Evolutionary conservation across 1,284 basidiomycete species (phyloP), one percentile per base, ranked within the genome.

Genomic region (Ganoderma lucidum): DNA sequence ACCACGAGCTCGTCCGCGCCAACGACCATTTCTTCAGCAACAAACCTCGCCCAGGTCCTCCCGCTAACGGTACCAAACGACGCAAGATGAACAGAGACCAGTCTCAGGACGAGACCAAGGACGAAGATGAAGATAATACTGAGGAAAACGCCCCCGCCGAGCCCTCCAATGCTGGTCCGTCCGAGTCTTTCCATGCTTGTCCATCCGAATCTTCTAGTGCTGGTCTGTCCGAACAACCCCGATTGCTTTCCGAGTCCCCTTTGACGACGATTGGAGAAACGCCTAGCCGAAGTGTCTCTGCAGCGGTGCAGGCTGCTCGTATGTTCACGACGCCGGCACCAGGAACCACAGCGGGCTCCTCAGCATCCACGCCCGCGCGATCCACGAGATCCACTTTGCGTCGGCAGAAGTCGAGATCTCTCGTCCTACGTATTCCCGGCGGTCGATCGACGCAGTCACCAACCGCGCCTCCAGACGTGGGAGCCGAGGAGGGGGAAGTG

Each of bases 1-100:
- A 86, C 71, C 76, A 81, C 23, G 77, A 77, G 39, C 78, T 87
- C 37, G 82, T 82, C 65, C 69, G 70, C 3, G 79, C 78, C 44
- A 73, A 70, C 64, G 65, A 68, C 51, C 64, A 51, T 32, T 74
- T 63, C 65, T 74, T 66, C 60, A 58, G 62, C 30, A 42, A 69
- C 64, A 68, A 65, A 53, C 62, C 62, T 9, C 63, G 67, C 0
- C 69, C 69, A 42, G 55, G 48, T 17, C 69, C 66, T 44, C 67
- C 67, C 15, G n/a, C 32, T 6, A 45, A 35, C n/a, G 28, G 39
- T 3, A 44, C 65, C 37, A 73, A 71, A 60, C 65, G 72, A 32
- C 67, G 72, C 28, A 65, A 42, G 19, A 8, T 68, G 14, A 55
- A 39, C n/a, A 44, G 48, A 17, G 58, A 63, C 4, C 59, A 30